Evolutionary conservation across 202 grass and related monocot genomes (phyloP).

Genomic region (Hordeum pubiflorum): DNA sequence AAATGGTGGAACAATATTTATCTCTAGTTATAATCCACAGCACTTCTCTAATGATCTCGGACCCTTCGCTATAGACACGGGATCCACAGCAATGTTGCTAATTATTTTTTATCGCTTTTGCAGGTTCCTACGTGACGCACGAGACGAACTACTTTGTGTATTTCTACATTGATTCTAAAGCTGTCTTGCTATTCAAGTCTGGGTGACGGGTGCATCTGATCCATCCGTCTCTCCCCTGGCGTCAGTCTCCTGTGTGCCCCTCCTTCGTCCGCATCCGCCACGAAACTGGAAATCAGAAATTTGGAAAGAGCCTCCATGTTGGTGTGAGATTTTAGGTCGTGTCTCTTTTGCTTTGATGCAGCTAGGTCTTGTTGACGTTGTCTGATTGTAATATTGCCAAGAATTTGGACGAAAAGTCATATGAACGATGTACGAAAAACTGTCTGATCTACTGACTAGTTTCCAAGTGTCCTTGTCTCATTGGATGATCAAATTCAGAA

Average conservation of each 20-base stretch:
- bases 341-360: conserved; percentile 25
- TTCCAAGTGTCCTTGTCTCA: neutral
- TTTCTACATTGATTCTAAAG: conserved; percentile 86
- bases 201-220: conserved; percentile 37
- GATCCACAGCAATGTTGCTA: neutral
- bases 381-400: conserved; percentile 30
- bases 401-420: neutral
- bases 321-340: conserved; percentile 33
- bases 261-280: neutral
- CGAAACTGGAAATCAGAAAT: conserved; percentile 24
- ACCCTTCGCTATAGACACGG: neutral
- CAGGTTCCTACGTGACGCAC: conserved; percentile 87
- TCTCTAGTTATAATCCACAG: neutral
- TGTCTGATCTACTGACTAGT: neutral
- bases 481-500: neutral
- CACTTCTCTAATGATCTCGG: neutral
- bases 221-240: neutral
- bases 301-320: conserved; percentile 13
- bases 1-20: neutral
- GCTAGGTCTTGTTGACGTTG: conserved; percentile 37
- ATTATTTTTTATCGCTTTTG: neutral
- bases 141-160: conserved; percentile 93
- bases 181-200: conserved; percentile 89
- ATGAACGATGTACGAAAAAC: neutral
- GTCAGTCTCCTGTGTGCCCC: neutral